phyloP scores from a whole-genome alignment of 2,329 filamentous ascomycete species.

The Metarhizium robertsii region DNA sequence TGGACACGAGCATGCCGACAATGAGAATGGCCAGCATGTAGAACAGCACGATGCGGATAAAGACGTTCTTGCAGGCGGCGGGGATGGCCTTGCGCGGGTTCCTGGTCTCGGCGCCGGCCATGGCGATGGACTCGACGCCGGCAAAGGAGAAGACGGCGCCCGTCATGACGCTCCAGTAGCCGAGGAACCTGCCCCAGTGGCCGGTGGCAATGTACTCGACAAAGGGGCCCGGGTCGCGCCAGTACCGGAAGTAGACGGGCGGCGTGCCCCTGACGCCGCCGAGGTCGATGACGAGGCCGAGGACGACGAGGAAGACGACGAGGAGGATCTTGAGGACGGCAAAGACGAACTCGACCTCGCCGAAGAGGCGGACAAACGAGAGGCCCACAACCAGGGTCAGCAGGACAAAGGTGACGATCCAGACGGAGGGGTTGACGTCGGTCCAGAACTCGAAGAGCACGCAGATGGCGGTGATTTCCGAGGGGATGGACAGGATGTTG shows the following conservation, averaged over 20 bases:
- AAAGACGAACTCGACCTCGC: slow-evolving; percentile 47
- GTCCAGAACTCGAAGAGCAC: slow-evolving; percentile 57
- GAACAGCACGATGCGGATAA: slow-evolving; percentile 48
- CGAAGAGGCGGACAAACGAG: slow-evolving; percentile 48
- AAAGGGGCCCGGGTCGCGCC: slow-evolving; percentile 59
- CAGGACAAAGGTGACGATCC: slow-evolving; percentile 39
- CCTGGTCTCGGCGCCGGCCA: slow-evolving; percentile 50
- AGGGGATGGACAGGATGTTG: slow-evolving; percentile 42
- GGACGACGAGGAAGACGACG: slow-evolving; percentile 52
- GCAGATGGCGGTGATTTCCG: slow-evolving; percentile 54
- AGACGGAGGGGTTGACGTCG: slow-evolving; percentile 42
- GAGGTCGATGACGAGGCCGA: slow-evolving; percentile 52
- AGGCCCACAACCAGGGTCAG: slow-evolving; percentile 48
- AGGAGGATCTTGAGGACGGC: slow-evolving; percentile 49
- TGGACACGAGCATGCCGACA: slow-evolving; percentile 58
- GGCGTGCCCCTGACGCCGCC: slow-evolving; percentile 50
- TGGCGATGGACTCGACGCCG: slow-evolving; percentile 54
- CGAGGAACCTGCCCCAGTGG: slow-evolving; percentile 54
- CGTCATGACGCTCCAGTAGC: slow-evolving; percentile 53
- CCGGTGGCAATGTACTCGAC: slow-evolving; percentile 53
- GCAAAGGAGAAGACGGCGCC: slow-evolving; percentile 61
- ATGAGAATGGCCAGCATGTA: slow-evolving; percentile 62
- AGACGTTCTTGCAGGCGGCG: slow-evolving; percentile 45
- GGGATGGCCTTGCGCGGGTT: slow-evolving; percentile 46
- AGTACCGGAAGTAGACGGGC: slow-evolving; percentile 58